These are phyloP conservation scores for Claviceps maximensis DNA, from an alignment of 2,329 filamentous ascomycete species.

Conservation along the genomic window DNA sequence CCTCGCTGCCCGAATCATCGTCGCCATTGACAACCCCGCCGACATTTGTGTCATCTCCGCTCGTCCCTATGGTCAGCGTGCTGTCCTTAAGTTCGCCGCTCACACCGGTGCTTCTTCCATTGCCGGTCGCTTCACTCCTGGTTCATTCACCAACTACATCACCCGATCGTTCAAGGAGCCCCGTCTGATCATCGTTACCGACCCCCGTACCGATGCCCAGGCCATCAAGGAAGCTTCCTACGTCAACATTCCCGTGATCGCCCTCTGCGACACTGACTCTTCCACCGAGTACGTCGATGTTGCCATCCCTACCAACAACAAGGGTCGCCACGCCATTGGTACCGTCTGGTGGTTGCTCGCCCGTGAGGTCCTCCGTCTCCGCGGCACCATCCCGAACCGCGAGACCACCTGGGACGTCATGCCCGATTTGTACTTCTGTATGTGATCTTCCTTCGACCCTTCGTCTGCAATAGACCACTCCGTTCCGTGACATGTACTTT, in stretches of 20 bases:
- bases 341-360: slow-evolving; percentile 99
- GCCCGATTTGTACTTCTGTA: slow-evolving; percentile 99
- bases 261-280: slow-evolving; percentile 97
- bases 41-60: slow-evolving; percentile 99
- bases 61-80: slow-evolving; percentile 98
- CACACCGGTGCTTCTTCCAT: slow-evolving; percentile 98
- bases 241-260: slow-evolving; percentile 99
- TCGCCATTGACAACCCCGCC: slow-evolving; percentile 97
- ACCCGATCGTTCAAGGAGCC: slow-evolving; percentile 99
- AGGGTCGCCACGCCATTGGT: slow-evolving; percentile 98
- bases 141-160: slow-evolving; percentile 99
- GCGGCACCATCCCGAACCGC: slow-evolving; percentile 89
- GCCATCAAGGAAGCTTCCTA: slow-evolving; percentile 99
- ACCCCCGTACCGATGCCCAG: slow-evolving; percentile 98
- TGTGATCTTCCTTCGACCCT: slow-evolving; percentile 19
- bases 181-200: slow-evolving; percentile 97
- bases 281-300: slow-evolving; percentile 99
- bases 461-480: neutral
- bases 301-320: slow-evolving; percentile 99
- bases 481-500: neutral
- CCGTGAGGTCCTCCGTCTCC: slow-evolving; percentile 98
- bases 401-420: slow-evolving; percentile 98
- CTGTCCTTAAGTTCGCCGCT: slow-evolving; percentile 97
- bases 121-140: slow-evolving; percentile 98
- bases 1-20: slow-evolving; percentile 96